phyloP scores from a whole-genome alignment of 2,329 filamentous ascomycete genomes.

The Alternaria conjuncta region DNA sequence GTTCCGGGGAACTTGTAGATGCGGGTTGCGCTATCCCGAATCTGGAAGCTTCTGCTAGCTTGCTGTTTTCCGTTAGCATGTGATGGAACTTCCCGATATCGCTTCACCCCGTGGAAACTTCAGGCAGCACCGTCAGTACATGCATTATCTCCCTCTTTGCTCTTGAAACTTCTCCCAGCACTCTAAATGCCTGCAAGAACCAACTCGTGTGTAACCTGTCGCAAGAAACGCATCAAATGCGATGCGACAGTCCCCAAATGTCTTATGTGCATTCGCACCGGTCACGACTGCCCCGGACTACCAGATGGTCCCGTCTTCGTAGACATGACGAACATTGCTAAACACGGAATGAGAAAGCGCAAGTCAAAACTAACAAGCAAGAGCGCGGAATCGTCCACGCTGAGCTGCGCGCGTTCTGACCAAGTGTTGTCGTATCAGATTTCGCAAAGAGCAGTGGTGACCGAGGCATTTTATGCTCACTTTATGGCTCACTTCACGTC shows the following conservation, averaged over 20 bases:
- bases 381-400: background rate
- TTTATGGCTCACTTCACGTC: conserved; percentile 38
- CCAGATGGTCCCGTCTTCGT: conserved; percentile 37
- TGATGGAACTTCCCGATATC: background rate
- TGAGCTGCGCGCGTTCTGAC: background rate
- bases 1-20: background rate
- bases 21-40: background rate
- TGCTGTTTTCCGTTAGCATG: background rate
- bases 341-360: conserved; percentile 22
- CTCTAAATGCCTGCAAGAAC: conserved; percentile 33
- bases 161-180: too few species aligned
- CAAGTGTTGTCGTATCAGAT: conserved; percentile 11
- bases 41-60: conserved; percentile 1
- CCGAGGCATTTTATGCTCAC: conserved; percentile 34
- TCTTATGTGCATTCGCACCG: conserved; percentile 35
- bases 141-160: background rate
- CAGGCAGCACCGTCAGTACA: background rate
- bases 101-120: background rate
- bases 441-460: conserved; percentile 24
- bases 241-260: conserved; percentile 40
- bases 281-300: conserved; percentile 34
- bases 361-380: background rate
- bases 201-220: conserved; percentile 36
- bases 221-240: conserved; percentile 43
- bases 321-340: conserved; percentile 34